Evolutionary conservation across 2,329 filamentous ascomycete species (phyloP).

Genomic region (Colletotrichum tanaceti): DNA sequence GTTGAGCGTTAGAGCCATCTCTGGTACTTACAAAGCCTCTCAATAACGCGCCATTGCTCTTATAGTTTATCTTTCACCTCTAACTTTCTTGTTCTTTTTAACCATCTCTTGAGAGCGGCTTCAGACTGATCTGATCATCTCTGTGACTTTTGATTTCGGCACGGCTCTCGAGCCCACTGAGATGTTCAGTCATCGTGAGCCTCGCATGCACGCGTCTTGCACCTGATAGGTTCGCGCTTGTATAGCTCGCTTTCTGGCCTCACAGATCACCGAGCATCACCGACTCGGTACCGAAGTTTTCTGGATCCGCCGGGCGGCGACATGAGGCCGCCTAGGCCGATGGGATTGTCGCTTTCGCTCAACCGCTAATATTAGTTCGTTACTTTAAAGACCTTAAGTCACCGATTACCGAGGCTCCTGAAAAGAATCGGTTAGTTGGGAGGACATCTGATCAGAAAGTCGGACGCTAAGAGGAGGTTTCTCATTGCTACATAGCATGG

Average conservation of each 20-base stretch:
- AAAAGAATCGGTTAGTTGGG: neutral
- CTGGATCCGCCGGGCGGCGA: neutral
- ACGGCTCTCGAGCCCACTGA: neutral
- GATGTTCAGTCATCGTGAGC: neutral
- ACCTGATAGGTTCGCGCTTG: constrained; percentile 1
- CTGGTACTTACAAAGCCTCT: neutral
- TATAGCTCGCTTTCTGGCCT: neutral
- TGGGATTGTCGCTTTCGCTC: constrained; percentile 13
- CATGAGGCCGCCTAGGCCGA: neutral
- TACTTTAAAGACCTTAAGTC: neutral
- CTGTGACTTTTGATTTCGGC: neutral
- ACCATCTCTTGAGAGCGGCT: neutral
- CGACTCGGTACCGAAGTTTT: constrained; percentile 30
- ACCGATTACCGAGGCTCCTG: neutral
- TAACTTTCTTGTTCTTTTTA: too few relatives aligned
- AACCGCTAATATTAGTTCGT: neutral
- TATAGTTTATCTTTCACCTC: too few relatives aligned
- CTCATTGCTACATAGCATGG: neutral
- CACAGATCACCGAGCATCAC: neutral
- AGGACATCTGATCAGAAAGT: too few relatives aligned
- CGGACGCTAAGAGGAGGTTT: neutral
- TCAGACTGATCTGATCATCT: neutral
- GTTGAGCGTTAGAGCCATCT: neutral
- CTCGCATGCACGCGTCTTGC: neutral
- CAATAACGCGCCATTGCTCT: neutral